phyloP scores from a whole-genome alignment of 2,329 filamentous ascomycete species.

The Cyanodermella asteris region DNA sequence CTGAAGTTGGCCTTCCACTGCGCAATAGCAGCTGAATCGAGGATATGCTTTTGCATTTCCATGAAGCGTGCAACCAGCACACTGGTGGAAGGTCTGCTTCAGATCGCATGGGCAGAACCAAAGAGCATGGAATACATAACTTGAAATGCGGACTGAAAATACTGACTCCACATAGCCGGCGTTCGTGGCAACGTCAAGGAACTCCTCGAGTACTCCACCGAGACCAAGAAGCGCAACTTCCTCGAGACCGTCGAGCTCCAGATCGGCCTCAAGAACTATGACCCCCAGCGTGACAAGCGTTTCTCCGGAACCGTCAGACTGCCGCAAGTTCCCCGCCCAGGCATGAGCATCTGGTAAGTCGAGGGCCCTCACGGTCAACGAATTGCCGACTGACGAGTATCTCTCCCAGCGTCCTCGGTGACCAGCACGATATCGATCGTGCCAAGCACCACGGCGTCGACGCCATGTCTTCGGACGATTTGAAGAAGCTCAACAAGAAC shows the following conservation, averaged over 20 bases:
- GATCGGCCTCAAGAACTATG: slow-evolving; percentile 96
- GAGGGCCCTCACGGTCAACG: slow-evolving; percentile 5
- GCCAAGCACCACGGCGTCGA: slow-evolving; percentile 98
- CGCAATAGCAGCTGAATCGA: too few species aligned
- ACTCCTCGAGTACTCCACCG: slow-evolving; percentile 82
- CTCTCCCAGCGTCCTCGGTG: slow-evolving; percentile 48
- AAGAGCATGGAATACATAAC: slow-evolving; percentile 7
- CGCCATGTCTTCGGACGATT: slow-evolving; percentile 92
- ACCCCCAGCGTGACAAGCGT: slow-evolving; percentile 99
- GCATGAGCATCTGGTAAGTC: slow-evolving; percentile 62
- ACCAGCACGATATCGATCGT: slow-evolving; percentile 98
- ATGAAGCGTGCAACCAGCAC: neutral
- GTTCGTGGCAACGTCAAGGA: slow-evolving; percentile 86
- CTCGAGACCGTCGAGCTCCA: slow-evolving; percentile 67
- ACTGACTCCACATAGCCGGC: slow-evolving; percentile 37
- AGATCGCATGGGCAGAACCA: neutral
- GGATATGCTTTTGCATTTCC: too few species aligned
- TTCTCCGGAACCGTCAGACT: slow-evolving; percentile 98
- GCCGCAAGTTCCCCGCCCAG: slow-evolving; percentile 71
- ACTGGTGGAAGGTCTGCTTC: too few species aligned
- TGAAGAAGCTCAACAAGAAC: slow-evolving; percentile 99
- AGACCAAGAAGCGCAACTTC: slow-evolving; percentile 98
- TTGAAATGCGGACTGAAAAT: slow-evolving; percentile 4
- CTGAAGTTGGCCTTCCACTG: too few species aligned
- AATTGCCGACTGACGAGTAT: slow-evolving; percentile 5